Evolutionary conservation across 2,329 filamentous ascomycete species (phyloP).

Genomic region (Neopestalotiopsis sp.): DNA sequence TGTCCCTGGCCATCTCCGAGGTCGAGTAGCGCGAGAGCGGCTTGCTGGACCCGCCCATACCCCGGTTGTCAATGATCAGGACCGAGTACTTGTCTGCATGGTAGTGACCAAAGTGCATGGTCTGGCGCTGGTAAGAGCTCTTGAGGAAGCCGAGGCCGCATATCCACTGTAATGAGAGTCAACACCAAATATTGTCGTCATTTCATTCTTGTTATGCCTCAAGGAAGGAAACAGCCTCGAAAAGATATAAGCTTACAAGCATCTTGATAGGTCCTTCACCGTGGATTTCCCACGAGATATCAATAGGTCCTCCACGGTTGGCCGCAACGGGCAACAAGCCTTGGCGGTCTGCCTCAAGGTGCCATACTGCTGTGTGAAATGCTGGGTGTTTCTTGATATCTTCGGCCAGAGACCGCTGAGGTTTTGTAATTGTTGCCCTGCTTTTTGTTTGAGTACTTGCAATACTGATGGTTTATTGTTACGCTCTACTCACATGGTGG

Average conservation of each 20-base stretch:
- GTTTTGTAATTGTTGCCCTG: neutral
- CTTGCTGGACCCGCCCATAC: conserved; percentile 81
- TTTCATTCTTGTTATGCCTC: neutral
- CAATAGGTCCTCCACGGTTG: conserved; percentile 74
- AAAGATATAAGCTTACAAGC: conserved; percentile 61
- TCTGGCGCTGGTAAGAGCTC: conserved; percentile 82
- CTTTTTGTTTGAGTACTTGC: neutral
- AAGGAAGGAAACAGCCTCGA: neutral
- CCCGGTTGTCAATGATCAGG: conserved; percentile 83
- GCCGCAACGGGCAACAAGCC: conserved; percentile 70
- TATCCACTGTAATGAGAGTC: conserved; percentile 62
- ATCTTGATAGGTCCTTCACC: conserved; percentile 75
- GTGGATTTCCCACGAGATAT: conserved; percentile 82
- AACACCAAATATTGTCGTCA: neutral
- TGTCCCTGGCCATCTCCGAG: conserved; percentile 82
- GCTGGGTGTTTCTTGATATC: conserved; percentile 61
- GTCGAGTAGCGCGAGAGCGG: conserved; percentile 81
- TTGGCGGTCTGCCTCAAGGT: conserved; percentile 67
- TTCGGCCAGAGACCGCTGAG: conserved; percentile 27
- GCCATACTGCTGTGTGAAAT: conserved; percentile 71
- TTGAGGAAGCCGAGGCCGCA: conserved; percentile 78
- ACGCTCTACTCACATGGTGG: neutral
- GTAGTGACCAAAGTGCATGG: conserved; percentile 79
- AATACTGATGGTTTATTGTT: neutral
- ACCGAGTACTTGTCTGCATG: conserved; percentile 71